Conservation (phyloP, 441 rosid species). For the Brassica hybrid region DNA sequence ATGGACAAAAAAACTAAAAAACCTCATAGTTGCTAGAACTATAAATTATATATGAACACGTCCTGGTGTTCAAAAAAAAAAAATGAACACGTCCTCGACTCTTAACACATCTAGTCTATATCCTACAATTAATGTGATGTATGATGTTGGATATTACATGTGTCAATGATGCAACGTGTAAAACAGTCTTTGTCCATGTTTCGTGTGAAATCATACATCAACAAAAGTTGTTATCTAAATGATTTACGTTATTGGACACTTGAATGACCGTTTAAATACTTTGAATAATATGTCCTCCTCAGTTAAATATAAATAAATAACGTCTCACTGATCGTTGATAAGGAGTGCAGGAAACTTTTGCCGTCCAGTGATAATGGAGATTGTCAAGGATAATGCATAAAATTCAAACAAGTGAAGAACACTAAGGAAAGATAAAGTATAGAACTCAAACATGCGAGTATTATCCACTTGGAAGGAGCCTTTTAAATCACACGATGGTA, state of each 20-base stretch:
- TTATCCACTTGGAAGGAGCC: not conserved
- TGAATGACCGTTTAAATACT: constrained; percentile 4
- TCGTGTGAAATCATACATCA: not conserved
- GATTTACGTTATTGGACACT: not conserved
- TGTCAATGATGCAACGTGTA: not conserved
- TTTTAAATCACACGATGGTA: constrained; percentile 33
- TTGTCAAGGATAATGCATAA: constrained; percentile 22
- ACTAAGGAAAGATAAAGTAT: constrained; percentile 27
- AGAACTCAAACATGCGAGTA: constrained; percentile 38
- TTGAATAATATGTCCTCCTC: not conserved
- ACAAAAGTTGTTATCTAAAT: not conserved
- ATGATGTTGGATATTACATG: not conserved
- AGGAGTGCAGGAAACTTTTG: constrained; percentile 11
- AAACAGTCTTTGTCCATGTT: not conserved
- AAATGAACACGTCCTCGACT: not conserved
- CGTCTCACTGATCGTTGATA: too few species aligned
- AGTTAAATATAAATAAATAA: constrained; percentile 25
- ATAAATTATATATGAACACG: not conserved
- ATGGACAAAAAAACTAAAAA: not conserved
- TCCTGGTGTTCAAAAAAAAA: too few species aligned
- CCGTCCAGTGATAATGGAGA: constrained; percentile 17
- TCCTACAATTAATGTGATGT: not conserved
- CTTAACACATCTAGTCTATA: not conserved
- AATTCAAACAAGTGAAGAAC: constrained; percentile 29
- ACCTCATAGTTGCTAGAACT: not conserved